Conservation (phyloP, 768 basidiomycete species). For the Clitopilus passeckerianus region DNA sequence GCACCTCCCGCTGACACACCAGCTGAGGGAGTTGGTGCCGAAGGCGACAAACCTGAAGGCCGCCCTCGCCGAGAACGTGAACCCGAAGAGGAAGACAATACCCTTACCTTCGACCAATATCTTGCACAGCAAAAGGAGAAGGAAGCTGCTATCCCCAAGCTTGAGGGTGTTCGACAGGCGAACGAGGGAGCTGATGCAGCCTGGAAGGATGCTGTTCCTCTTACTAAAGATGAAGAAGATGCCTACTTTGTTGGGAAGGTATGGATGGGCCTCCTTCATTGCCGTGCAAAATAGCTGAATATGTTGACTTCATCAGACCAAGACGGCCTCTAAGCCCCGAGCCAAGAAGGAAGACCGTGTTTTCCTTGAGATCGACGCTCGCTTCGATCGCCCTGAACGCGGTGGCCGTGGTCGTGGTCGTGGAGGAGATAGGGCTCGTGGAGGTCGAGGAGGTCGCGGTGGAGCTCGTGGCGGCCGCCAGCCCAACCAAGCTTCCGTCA, state of each 20-base stretch:
- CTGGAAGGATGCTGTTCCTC: constrained; percentile 67
- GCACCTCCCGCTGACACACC: constrained; percentile 18
- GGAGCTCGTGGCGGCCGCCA: constrained; percentile 41
- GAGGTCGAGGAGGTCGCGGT: constrained; percentile 29
- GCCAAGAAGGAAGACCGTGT: constrained; percentile 88
- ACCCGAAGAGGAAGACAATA: constrained; percentile 87
- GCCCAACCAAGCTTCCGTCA: constrained; percentile 35
- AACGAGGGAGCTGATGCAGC: constrained; percentile 73
- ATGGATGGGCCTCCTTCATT: constrained; percentile 11
- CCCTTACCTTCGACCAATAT: constrained; percentile 92
- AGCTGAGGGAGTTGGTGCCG: constrained; percentile 26
- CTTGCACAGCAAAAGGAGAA: constrained; percentile 74
- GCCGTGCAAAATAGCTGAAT: not conserved
- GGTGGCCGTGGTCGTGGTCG: constrained; percentile 54
- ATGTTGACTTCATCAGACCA: constrained; percentile 39
- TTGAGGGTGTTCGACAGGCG: constrained; percentile 71
- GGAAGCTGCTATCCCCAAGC: constrained; percentile 62
- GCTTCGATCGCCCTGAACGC: constrained; percentile 78
- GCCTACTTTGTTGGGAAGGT: constrained; percentile 93
- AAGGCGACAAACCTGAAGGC: constrained; percentile 34
- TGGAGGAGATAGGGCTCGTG: constrained; percentile 32
- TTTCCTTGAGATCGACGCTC: constrained; percentile 87
- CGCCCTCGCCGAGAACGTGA: constrained; percentile 51
- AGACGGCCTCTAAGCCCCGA: constrained; percentile 58
- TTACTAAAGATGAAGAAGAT: constrained; percentile 70